Base-by-base conservation (phyloP, 1,284 basidiomycete genomes). In the Hymenochaete sp. region DNA sequence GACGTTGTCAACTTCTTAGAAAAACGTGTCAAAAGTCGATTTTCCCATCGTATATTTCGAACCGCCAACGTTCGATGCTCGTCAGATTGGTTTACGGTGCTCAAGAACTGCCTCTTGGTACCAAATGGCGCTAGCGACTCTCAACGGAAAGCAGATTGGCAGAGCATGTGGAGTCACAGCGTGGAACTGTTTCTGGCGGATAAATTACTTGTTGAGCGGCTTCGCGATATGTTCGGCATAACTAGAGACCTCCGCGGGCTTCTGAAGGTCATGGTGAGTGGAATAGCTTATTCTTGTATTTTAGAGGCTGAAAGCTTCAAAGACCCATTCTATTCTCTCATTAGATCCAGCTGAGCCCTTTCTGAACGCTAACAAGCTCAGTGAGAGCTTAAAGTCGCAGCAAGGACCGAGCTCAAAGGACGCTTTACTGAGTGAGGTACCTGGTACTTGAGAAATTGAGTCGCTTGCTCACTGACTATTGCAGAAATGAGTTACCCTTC, bases 1-100 rank as follows among this genome's bases (percentile, higher is more conserved):
- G 91, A 96, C 56, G 84, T 88, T n/a, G 74, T 95, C 49, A 85
- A 88, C 47, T 65, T 89, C 7, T 69, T 98, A 4, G 93, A 98
- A 62, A 97, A 98, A 61, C 75, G 93, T 38, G 93, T 97, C 42
- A 95, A 96, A 64, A 95, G 90, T 53, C 78, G 93, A 4, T 98
- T 96, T 65, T 95, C 92, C 3, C 90, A 91, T 28, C 73, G 93
- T 40, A 86, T 92, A 56, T 72, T 93, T 52, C 76, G 88, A 42
- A 81, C 88, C 5, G 71, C 77, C 0, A 75, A 81, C 16, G 77
- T 82, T 0, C 57, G 67, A 4, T 65, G 64, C 9, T 51, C 78
- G 3, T 57, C 67, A 4, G 62, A 66, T 21, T 90, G 84, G 79
- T 59, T 73, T 4, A 57, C 3, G 60, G 74, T 3, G 64, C 64